Base-by-base conservation (phyloP, 2,329 filamentous ascomycete genomes). In the Aphanocladium album region DNA sequence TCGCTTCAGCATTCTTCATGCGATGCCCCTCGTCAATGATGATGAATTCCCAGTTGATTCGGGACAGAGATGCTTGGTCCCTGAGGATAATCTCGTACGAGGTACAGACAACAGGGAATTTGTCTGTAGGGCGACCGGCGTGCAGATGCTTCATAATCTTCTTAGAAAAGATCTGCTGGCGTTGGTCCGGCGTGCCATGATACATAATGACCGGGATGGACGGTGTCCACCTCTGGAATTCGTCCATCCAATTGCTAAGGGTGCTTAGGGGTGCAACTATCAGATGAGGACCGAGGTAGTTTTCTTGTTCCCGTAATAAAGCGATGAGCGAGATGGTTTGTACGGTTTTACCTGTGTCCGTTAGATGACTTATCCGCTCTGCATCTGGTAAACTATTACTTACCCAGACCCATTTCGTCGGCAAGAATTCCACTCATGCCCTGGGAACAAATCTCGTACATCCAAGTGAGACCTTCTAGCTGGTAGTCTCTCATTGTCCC, bases 11-110 rank as follows among this genome's bases (percentile, higher is more conserved):
- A 65, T 99, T 99, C 78, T 99, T 99, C 82, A 99, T 87, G 1
- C 95, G 89, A 71, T 99, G 95, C 0, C 95, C 95, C 75, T 99
- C 95, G 67, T 99, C 93, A 63, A 99, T 96, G 66, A 99, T 95
- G 69, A 99, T 97, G 67, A 96, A 97, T 58, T 96, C 91, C 95
- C 95, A 99, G 39, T 92, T 89, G 60, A 96, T 93, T 61, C 89
- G 88, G 0, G 87, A 86, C 5, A 99, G 77, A 39, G 88, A 88
- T 57, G 91, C 89, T 41, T 90, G 86, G 70, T 99, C 95, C 67
- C 91, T 88, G 75, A 99, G 88, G 58, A 96, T 93, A 70, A 99
- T 97, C 71, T 99, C 95, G 68, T 98, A 98, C 43, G 89, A 96
- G 0, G 95, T 99, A 69, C 93, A 93, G 0, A 98, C 89, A 0